Evolutionary conservation across 805 yeast species (phyloP).

Genomic region (Myxozyma kluyveri): DNA sequence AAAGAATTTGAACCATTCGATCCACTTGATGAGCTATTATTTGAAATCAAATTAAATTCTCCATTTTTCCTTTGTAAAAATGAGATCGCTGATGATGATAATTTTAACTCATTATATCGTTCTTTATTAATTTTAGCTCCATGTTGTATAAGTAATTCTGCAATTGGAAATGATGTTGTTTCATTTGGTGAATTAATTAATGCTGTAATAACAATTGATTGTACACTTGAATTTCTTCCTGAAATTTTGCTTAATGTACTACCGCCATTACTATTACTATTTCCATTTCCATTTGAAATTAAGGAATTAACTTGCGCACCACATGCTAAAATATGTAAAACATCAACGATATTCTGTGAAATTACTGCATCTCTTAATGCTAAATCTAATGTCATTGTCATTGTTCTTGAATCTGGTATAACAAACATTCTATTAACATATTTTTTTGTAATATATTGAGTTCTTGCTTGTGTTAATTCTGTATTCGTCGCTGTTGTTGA

Average conservation of each 20-base stretch:
- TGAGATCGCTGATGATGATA: no score
- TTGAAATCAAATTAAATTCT: no score
- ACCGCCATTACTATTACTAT: conserved; percentile 5
- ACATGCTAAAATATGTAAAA: conserved; percentile 40
- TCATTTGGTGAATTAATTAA: conserved; percentile 35
- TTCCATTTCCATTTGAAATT: neutral
- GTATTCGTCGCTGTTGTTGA: neutral
- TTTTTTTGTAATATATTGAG: conserved; percentile 61
- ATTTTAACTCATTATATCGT: no score
- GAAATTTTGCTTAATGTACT: neutral
- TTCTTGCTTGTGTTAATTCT: conserved; percentile 24
- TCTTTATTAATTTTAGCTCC: no score
- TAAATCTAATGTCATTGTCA: no score
- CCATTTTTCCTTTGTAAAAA: no score
- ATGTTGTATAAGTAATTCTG: conserved; percentile 42
- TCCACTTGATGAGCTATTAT: no score
- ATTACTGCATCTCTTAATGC: conserved; percentile 36
- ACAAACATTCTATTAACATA: conserved; percentile 56
- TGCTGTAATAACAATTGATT: conserved; percentile 38
- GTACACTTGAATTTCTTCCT: conserved; percentile 12
- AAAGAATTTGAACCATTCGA: no score
- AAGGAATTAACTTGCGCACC: conserved; percentile 40
- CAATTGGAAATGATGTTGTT: conserved; percentile 37
- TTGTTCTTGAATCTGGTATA: conserved; percentile 34
- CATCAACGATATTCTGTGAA: conserved; percentile 33